These are phyloP conservation scores for Beauveria rudraprayagi DNA, from an alignment of 2,329 filamentous ascomycete species.

Conservation along the genomic window DNA sequence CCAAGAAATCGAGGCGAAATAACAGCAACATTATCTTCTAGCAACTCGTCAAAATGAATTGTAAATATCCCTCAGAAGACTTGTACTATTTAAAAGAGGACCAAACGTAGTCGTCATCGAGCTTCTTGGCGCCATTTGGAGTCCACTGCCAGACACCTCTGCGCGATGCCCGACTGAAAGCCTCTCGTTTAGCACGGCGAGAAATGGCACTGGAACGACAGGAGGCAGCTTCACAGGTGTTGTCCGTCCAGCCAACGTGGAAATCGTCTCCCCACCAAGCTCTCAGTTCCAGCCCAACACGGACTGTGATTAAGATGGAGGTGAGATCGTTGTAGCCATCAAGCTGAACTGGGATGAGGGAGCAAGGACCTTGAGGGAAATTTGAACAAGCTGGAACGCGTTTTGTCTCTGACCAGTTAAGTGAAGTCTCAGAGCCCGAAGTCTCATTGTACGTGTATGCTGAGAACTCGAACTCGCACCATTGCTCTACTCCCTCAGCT, in stretches of 20 bases:
- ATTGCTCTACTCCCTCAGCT: slow-evolving; percentile 26
- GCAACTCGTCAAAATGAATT: slow-evolving; percentile 9
- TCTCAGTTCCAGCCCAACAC: slow-evolving; percentile 29
- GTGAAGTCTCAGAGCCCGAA: slow-evolving; percentile 26
- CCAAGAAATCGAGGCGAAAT: slow-evolving; percentile 12
- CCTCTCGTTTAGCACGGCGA: slow-evolving; percentile 25
- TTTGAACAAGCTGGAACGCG: slow-evolving; percentile 29
- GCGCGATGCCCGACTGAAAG: slow-evolving; percentile 22
- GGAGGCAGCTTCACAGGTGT: slow-evolving; percentile 29
- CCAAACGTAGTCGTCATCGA: slow-evolving; percentile 24
- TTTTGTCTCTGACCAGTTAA: slow-evolving; percentile 33
- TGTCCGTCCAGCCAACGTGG: slow-evolving; percentile 33
- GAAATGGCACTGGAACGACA: slow-evolving; percentile 24
- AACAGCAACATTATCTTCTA: slow-evolving; percentile 8
- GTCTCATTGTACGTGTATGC: slow-evolving; percentile 30
- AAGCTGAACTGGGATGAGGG: slow-evolving; percentile 27
- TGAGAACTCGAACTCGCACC: slow-evolving; percentile 35
- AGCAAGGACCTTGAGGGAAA: slow-evolving; percentile 25
- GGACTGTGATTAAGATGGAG: slow-evolving; percentile 30
- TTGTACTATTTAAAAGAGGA: slow-evolving; percentile 10
- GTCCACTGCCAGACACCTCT: slow-evolving; percentile 29
- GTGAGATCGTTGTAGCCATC: slow-evolving; percentile 32
- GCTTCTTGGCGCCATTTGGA: slow-evolving; percentile 22
- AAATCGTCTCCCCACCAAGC: slow-evolving; percentile 36
- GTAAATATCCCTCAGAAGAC: slow-evolving; percentile 1